A percentile compares a stretch with the other conserved stretches of the same genome.
Conservation (phyloP, 306 rosid genomes). For the Erythrophleum fordii region DNA sequence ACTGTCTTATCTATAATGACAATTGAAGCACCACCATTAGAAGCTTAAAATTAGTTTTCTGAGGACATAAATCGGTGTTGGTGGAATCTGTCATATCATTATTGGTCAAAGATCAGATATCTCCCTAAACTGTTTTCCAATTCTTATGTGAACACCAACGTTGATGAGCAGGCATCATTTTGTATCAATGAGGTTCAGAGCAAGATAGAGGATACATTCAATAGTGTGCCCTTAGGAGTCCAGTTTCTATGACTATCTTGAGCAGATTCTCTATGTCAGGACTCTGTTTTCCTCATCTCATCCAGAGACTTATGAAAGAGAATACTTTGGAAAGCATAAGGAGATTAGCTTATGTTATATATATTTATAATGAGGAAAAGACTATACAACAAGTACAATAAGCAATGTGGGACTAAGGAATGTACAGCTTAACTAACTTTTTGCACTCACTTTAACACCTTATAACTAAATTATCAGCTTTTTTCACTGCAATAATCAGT, state of each 20-base stretch:
- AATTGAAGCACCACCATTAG: not conserved
- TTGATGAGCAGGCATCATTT: slow-evolving; percentile 11
- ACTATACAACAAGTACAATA: not conserved
- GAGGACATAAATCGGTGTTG: not conserved
- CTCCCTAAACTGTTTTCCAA: not conserved
- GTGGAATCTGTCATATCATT: not conserved
- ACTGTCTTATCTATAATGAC: not conserved
- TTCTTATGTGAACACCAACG: slow-evolving; percentile 2
- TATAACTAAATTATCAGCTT: slow-evolving; percentile 20
- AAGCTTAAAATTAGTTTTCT: slow-evolving; percentile 18
- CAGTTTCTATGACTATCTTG: slow-evolving; percentile 15
- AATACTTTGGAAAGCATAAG: not conserved
- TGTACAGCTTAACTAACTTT: not conserved
- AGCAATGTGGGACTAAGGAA: not conserved
- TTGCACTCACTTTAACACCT: not conserved
- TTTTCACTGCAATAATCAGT: not conserved
- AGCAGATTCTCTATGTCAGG: slow-evolving; percentile 22
- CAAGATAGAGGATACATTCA: slow-evolving; percentile 16
- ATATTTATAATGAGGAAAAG: not conserved
- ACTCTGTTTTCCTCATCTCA: slow-evolving; percentile 3
- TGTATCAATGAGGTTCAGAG: not conserved
- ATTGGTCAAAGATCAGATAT: not conserved
- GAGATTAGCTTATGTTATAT: not conserved
- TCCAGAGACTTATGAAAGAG: not conserved
- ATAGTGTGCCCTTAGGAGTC: not conserved